These are phyloP conservation scores for Populus euphratica DNA, from an alignment of 345 rosid genomes.

Conservation along the genomic window DNA sequence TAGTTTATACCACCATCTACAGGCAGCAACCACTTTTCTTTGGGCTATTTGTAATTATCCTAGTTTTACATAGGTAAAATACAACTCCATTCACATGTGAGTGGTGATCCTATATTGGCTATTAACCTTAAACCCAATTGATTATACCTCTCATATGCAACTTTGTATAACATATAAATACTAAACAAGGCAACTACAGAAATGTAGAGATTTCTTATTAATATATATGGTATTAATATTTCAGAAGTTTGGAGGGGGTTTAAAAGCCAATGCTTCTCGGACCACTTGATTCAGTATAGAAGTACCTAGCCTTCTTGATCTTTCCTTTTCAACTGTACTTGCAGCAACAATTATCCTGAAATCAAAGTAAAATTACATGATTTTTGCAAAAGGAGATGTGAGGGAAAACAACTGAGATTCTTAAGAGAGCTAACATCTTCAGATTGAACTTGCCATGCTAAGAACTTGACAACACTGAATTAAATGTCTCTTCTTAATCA, in stretches of 20 bases:
- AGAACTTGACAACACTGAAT: neutral
- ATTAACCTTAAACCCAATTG: too few species aligned
- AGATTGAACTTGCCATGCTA: neutral
- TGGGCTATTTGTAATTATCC: neutral
- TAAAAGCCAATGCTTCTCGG: constrained; percentile 81
- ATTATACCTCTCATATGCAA: too few species aligned
- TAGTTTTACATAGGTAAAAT: too few species aligned
- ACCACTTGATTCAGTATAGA: constrained; percentile 81
- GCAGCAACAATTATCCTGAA: constrained; percentile 82
- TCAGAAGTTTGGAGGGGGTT: constrained; percentile 57
- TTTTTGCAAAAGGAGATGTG: neutral
- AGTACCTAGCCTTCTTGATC: constrained; percentile 83
- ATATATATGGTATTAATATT: too few species aligned
- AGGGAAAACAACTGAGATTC: neutral
- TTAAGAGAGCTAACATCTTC: neutral
- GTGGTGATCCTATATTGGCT: too few species aligned
- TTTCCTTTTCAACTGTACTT: constrained; percentile 73
- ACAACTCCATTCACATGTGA: too few species aligned
- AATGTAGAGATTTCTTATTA: too few species aligned
- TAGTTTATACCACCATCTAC: neutral
- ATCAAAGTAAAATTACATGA: constrained; percentile 4
- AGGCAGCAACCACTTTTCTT: neutral
- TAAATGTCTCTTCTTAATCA: neutral
- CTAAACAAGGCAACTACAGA: too few species aligned
- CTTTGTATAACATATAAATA: too few species aligned